These are phyloP conservation scores for Vicia sativa DNA, from an alignment of 306 rosid genomes.

Conservation along the genomic window DNA sequence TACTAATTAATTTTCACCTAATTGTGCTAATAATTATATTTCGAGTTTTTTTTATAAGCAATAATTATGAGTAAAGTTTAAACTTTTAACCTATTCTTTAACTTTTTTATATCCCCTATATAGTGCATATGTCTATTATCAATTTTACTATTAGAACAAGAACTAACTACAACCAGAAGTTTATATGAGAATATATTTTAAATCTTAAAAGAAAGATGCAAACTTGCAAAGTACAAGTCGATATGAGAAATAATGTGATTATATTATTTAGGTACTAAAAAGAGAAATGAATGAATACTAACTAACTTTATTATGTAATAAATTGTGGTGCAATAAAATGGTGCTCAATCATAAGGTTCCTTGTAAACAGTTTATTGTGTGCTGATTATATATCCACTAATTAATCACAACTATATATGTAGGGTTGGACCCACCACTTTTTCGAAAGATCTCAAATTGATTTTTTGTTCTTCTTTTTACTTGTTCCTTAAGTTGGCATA, in stretches of 20 bases:
- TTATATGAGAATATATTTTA: not conserved
- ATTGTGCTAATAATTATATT: too few relatives aligned
- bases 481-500: constrained; percentile 33
- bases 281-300: constrained; percentile 8
- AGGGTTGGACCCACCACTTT: constrained; percentile 39
- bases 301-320: constrained; percentile 29
- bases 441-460: constrained; percentile 35
- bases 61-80: too few relatives aligned
- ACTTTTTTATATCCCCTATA: too few relatives aligned
- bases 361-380: not conserved
- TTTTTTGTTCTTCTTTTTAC: not conserved
- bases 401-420: not conserved
- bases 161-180: constrained; percentile 27
- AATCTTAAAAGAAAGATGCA: too few relatives aligned
- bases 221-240: not conserved
- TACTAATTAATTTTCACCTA: too few relatives aligned
- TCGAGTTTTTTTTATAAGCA: too few relatives aligned
- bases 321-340: too few relatives aligned
- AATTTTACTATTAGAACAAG: constrained; percentile 1
- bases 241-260: not conserved
- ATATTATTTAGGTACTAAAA: not conserved
- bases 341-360: constrained; percentile 28
- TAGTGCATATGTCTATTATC: not conserved
- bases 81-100: too few relatives aligned
- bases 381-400: not conserved